Evolutionary conservation across 2,329 filamentous ascomycete genomes (phyloP), one percentile per base, ranked within the genome.

Genomic region (Madurella mycetomatis): DNA sequence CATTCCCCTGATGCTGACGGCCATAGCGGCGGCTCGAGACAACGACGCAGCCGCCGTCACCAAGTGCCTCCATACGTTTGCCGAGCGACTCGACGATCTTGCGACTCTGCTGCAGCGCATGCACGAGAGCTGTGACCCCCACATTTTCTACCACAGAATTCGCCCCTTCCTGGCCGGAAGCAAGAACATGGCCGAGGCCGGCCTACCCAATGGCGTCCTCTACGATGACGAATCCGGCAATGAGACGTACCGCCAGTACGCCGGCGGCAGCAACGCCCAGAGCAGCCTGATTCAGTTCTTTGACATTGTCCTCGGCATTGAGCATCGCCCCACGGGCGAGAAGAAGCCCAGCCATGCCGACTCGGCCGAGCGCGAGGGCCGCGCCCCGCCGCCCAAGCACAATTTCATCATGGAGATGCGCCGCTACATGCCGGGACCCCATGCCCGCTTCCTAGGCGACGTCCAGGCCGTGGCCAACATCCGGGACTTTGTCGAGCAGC

Each of bases 321-420:
- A 94, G 67, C 94, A 99, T 70, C 85, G 88, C 9, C 91, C 92
- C 0, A 97, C 94, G 0, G 92, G 92, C 40, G 83, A 89, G 62
- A 86, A 81, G 69, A 48, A 49, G 45, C 45, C 49, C 11, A 31
- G 5, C 37, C 1, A 74, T 16, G 74, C 74, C 45, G 64, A 70
- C 15, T 73, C 12, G 73, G 70, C 71, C 4, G 77, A 77, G 37
- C 75, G 49, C 58, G 65, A 41, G 53, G 67, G 54, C 60, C 73
- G 73, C 51, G 67, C 72, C 1, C 73, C 76, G 37, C 75, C 79
- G 19, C 79, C 84, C 5, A 78, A 81, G 41, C 84, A 96, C 73
- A 95, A 94, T 66, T 99, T 99, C 73, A 92, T 99, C 67, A 84
- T 88, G 66, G 94, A 99, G 61, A 99, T 99, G 94, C 87, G 92